A percentile compares a stretch with the other conserved stretches of the same genome.
phyloP scores from a whole-genome alignment of 1,284 basidiomycete genomes.

The Cutaneotrichosporon spelunceum region DNA sequence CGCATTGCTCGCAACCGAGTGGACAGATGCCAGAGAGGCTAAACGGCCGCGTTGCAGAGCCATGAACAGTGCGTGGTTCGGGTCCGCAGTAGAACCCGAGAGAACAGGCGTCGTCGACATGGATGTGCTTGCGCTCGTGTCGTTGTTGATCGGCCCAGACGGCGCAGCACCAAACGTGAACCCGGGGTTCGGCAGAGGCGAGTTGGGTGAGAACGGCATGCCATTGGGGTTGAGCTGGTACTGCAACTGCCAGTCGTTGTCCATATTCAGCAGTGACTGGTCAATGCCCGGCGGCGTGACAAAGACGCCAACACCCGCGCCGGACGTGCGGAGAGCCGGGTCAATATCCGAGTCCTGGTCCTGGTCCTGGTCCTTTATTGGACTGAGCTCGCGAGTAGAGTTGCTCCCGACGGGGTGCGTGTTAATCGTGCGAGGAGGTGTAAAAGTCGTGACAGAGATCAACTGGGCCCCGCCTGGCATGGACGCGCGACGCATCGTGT shows the following conservation, averaged over 20 bases:
- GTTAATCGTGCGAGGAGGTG: conserved; percentile 33
- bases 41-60: conserved; percentile 40
- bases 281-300: conserved; percentile 10
- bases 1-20: conserved; percentile 28
- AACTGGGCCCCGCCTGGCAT: conserved; percentile 44
- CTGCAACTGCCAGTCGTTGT: conserved; percentile 2
- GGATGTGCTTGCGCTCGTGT: background rate
- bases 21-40: conserved; percentile 34
- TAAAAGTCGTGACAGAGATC: conserved; percentile 43
- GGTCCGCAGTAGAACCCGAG: conserved; percentile 7
- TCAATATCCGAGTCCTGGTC: conserved; percentile 28
- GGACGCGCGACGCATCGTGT: conserved; percentile 36
- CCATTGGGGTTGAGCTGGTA: conserved; percentile 21
- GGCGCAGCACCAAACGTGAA: conserved; percentile 42
- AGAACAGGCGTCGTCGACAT: conserved; percentile 6
- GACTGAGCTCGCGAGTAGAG: conserved; percentile 30
- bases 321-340: conserved; percentile 17
- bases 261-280: conserved; percentile 9
- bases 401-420: conserved; percentile 1
- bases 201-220: conserved; percentile 31
- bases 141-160: background rate
- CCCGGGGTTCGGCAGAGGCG: conserved; percentile 39
- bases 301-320: conserved; percentile 5
- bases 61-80: conserved; percentile 31
- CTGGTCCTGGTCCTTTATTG: conserved; percentile 38